A percentile compares a stretch with the other conserved stretches of the same genome.
phyloP scores from a whole-genome alignment of 2,329 filamentous ascomycete species.

The Trichoderma sp. region DNA sequence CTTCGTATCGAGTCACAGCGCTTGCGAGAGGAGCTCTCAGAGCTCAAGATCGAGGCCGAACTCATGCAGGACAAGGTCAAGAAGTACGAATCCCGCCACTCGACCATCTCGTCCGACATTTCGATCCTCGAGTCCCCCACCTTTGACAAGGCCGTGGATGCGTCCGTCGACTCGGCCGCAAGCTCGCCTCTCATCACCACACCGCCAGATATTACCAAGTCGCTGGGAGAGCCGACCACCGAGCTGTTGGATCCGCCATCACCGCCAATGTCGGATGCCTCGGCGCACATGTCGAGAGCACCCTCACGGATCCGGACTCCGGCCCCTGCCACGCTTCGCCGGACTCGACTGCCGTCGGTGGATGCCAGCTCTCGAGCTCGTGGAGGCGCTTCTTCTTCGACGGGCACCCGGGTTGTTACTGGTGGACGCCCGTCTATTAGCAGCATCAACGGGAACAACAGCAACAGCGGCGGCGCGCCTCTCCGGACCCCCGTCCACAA shows the following conservation, averaged over 20 bases:
- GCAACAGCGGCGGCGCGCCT: slow-evolving; percentile 41
- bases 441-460: background rate
- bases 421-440: slow-evolving; percentile 41
- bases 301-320: slow-evolving; percentile 42
- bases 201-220: slow-evolving; percentile 67
- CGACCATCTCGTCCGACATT: slow-evolving; percentile 59
- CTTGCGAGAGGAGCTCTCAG: slow-evolving; percentile 83
- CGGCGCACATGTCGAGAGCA: slow-evolving; percentile 54
- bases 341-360: slow-evolving; percentile 53
- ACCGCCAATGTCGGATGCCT: slow-evolving; percentile 86
- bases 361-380: slow-evolving; percentile 54
- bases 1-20: slow-evolving; percentile 89
- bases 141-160: slow-evolving; percentile 67
- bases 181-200: slow-evolving; percentile 90
- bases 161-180: slow-evolving; percentile 77
- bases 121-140: slow-evolving; percentile 65
- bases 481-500: slow-evolving; percentile 46
- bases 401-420: slow-evolving; percentile 14
- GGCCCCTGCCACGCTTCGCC: slow-evolving; percentile 34
- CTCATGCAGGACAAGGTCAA: slow-evolving; percentile 92
- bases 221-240: slow-evolving; percentile 56
- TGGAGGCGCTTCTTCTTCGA: background rate
- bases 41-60: slow-evolving; percentile 91
- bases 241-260: slow-evolving; percentile 82
- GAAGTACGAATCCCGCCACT: slow-evolving; percentile 60